Evolutionary conservation across 2,329 filamentous ascomycete species (phyloP), one percentile per base, ranked within the genome.

Genomic region (Colletotrichum sp.): DNA sequence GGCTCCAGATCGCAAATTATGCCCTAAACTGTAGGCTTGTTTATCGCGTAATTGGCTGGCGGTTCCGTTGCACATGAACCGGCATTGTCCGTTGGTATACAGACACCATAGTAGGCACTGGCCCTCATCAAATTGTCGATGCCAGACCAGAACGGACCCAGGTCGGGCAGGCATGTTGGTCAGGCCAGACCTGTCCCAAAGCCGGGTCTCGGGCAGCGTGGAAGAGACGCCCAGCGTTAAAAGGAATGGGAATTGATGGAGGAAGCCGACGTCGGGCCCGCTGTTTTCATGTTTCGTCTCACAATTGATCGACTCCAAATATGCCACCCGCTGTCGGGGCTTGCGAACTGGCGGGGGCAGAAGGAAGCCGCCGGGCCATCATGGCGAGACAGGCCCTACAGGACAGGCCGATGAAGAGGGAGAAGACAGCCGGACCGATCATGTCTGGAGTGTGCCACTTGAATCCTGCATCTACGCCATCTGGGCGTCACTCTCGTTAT

Each of bases 311-410:
- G 69, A 73, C 57, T 68, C 64, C 44, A 52, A 55, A 68, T 52
- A 52, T 73, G 59, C 63, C 57, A 68, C 70, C 70, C 22, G 55
- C 63, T 25, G 19, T 68, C 70, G 70, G 73, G 73, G 73, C 73
- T 75, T 75, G 63, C 70, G 70, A 75, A 68, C 73, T 73, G 64
- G 70, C 44, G 70, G 70, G 68, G 72, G 44, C 30, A 73, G 57
- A 73, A 73, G 55, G 30, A 75, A 75, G 22, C 64, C 64, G 69
- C 63, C 61, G 25, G 30, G 60, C 63, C 69, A 57, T 67, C n/a
- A 48, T 63, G 39, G 63, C 28, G 61, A 65, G 57, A 75, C 64
- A 73, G 44, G 39, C 70, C 44, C n/a, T 22, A 48, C 34, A 67
- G 59, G 57, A 75, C 64, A 73, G 44, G 55, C 70, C 44, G 32